These are phyloP conservation scores for Ophiognomonia clavigignenti-juglandacearum DNA, from an alignment of 2,329 filamentous ascomycete species.

Conservation along the genomic window DNA sequence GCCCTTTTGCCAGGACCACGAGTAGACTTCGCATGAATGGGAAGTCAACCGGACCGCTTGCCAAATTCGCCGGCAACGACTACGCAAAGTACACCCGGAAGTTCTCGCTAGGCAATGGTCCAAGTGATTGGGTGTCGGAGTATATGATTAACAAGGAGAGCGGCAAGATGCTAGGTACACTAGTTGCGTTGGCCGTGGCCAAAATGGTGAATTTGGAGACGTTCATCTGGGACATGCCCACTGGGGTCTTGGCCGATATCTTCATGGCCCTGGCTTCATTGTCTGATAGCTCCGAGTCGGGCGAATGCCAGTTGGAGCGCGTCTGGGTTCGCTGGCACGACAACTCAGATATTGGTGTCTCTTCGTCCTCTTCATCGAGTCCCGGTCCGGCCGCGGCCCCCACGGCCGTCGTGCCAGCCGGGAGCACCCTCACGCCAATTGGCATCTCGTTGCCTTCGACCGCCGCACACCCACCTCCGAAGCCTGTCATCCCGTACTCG, in stretches of 20 bases:
- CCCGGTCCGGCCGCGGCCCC: conserved; percentile 18
- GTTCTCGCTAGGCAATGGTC: conserved; percentile 81
- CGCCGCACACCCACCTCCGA: conserved; percentile 25
- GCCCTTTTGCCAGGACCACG: conserved; percentile 35
- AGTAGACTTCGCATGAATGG: conserved; percentile 27
- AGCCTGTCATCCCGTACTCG: conserved; percentile 40
- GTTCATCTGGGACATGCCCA: conserved; percentile 88
- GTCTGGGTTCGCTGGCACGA: conserved; percentile 84
- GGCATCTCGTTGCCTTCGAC: conserved; percentile 32
- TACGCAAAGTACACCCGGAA: conserved; percentile 76
- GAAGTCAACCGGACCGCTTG: conserved; percentile 17
- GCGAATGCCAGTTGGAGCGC: conserved; percentile 62
- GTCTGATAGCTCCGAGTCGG: conserved; percentile 53
- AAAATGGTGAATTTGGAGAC: conserved; percentile 78
- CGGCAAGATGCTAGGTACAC: conserved; percentile 82
- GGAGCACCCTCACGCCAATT: conserved; percentile 36
- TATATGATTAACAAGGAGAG: conserved; percentile 79
- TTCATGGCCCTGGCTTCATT: conserved; percentile 74
- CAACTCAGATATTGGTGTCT: conserved; percentile 48
- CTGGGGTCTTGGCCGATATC: conserved; percentile 73
- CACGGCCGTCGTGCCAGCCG: conserved; percentile 24
- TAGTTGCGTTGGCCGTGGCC: conserved; percentile 73
- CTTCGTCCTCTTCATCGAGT: conserved; percentile 25
- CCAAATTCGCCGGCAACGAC: conserved; percentile 48
- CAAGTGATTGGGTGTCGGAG: conserved; percentile 71